Conservation (phyloP, 176 grass and related monocot genomes). For the Alopecurus myosuroides region DNA sequence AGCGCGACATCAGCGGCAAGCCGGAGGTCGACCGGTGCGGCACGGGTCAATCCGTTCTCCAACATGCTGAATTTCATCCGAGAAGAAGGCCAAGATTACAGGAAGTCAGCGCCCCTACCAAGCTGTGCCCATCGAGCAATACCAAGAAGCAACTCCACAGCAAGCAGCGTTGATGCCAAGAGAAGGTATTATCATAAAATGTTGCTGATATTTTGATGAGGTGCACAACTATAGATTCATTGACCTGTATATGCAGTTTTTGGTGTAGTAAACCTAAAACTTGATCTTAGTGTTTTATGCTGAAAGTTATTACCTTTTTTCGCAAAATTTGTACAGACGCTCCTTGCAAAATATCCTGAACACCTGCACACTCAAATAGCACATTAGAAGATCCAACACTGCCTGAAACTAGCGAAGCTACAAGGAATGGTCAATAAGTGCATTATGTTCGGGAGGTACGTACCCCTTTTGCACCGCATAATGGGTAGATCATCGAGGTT, state of each 20-base stretch:
- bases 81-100: too few relatives aligned
- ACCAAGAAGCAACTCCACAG: too few relatives aligned
- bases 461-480: conserved; percentile 2
- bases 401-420: conserved; percentile 38
- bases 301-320: conserved; percentile 19
- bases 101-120: too few relatives aligned
- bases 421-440: conserved; percentile 48
- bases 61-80: too few relatives aligned
- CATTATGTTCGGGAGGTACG: conserved; percentile 80
- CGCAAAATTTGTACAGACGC: conserved; percentile 50
- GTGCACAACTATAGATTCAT: conserved; percentile 34
- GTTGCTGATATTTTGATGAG: conserved; percentile 85
- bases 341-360: conserved; percentile 38
- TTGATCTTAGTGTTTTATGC: background rate
- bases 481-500: background rate
- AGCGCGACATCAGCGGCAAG: too few relatives aligned
- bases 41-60: too few relatives aligned
- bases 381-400: conserved; percentile 38
- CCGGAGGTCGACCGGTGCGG: too few relatives aligned
- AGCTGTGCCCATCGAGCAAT: too few relatives aligned
- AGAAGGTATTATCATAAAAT: conserved; percentile 85
- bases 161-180: conserved; percentile 98
- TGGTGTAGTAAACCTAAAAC: conserved; percentile 19
- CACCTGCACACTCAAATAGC: conserved; percentile 27
- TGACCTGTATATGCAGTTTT: background rate